These are phyloP conservation scores for Isatis lusitanica DNA, from an alignment of 441 rosid genomes.

Conservation along the genomic window DNA sequence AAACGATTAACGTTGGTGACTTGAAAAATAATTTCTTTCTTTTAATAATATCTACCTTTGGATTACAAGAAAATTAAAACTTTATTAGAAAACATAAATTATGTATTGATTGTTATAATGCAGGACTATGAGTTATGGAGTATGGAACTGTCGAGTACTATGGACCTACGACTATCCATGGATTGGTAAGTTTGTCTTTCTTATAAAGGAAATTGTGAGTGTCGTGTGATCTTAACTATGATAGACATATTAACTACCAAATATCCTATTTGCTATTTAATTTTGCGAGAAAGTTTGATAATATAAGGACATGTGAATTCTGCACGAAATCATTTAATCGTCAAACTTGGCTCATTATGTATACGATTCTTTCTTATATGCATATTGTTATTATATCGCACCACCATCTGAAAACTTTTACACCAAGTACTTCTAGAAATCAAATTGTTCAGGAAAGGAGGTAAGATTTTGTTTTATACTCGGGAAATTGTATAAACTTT, in stretches of 20 bases:
- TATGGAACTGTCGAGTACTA: not conserved
- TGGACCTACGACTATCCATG: not conserved
- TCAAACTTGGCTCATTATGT: not conserved
- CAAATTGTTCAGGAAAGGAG: not conserved
- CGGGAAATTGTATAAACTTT: not conserved
- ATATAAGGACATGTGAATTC: not conserved
- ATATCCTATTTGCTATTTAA: not conserved
- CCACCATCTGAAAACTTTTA: not conserved
- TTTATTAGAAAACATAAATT: not conserved
- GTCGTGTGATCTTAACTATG: not conserved
- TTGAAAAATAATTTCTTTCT: not conserved
- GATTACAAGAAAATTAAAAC: too few species aligned
- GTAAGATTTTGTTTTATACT: not conserved
- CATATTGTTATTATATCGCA: not conserved
- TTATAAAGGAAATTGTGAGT: not conserved
- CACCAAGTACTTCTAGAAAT: not conserved
- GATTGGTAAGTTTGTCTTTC: constrained; percentile 15
- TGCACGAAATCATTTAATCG: not conserved
- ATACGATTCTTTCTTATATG: not conserved
- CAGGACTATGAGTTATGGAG: not conserved
- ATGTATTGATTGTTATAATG: not conserved
- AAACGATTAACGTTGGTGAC: not conserved
- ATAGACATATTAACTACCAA: not conserved
- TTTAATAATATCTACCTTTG: not conserved
- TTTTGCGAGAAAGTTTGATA: not conserved